phyloP scores from a whole-genome alignment of 331 rosid genomes.

The Quercus lobata region DNA sequence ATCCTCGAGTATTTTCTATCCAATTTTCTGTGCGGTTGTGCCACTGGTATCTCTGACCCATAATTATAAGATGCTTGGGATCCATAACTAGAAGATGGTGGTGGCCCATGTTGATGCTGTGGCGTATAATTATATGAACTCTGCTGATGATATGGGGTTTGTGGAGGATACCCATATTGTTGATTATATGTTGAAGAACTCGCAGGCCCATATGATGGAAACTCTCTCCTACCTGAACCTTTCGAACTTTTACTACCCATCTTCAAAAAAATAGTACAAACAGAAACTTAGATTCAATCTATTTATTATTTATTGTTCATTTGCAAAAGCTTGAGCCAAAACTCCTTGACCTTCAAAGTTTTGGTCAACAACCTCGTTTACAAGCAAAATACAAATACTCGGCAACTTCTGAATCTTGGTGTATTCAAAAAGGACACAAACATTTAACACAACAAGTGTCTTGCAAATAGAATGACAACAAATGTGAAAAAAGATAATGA shows the following conservation, averaged over 20 bases:
- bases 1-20: constrained; percentile 66
- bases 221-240: constrained; percentile 29
- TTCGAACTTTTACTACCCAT: constrained; percentile 64
- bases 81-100: constrained; percentile 25
- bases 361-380: not conserved
- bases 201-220: constrained; percentile 23
- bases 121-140: constrained; percentile 28
- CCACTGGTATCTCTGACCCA: constrained; percentile 20
- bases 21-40: constrained; percentile 34
- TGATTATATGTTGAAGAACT: constrained; percentile 52
- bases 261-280: not conserved
- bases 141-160: constrained; percentile 38
- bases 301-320: not conserved
- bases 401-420: not conserved
- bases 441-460: not conserved
- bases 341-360: too few species aligned
- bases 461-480: not conserved
- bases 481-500: not conserved
- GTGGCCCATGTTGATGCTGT: constrained; percentile 30
- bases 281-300: constrained; percentile 8
- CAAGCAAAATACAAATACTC: not conserved
- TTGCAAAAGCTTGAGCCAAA: too few species aligned
- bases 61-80: constrained; percentile 26
- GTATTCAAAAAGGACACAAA: too few species aligned
- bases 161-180: constrained; percentile 36